Conservation (phyloP, 345 rosid species). For the Bruguiera parviflora region DNA sequence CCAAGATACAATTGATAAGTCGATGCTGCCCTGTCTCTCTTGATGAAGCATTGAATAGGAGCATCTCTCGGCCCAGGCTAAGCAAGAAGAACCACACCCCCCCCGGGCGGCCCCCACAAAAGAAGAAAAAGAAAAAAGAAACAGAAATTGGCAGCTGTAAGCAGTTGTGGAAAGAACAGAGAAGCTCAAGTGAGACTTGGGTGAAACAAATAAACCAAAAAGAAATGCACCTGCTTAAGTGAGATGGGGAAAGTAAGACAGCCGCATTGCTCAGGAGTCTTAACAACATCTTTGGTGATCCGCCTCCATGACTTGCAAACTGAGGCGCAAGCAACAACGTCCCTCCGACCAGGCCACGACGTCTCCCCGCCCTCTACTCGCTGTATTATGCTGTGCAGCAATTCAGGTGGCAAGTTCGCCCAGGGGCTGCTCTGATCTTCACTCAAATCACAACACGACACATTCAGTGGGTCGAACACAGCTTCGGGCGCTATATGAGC, state of each 20-base stretch:
- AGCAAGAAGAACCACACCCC: neutral
- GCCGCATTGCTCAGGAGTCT: constrained; percentile 65
- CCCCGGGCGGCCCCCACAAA: too few relatives aligned
- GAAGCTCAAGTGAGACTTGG: too few relatives aligned
- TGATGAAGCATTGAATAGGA: constrained; percentile 83
- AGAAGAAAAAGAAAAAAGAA: neutral
- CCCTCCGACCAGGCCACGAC: constrained; percentile 77
- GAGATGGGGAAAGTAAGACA: constrained; percentile 80
- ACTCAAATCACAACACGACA: constrained; percentile 16
- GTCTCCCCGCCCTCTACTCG: constrained; percentile 52
- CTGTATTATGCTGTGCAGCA: constrained; percentile 63
- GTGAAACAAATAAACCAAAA: neutral
- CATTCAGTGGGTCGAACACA: constrained; percentile 3
- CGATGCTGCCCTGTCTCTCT: constrained; percentile 68
- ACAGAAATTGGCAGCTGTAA: neutral
- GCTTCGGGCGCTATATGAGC: constrained; percentile 71
- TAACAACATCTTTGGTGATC: constrained; percentile 56
- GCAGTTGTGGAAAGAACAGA: neutral
- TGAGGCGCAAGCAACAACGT: constrained; percentile 78
- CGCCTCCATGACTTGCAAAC: constrained; percentile 88
- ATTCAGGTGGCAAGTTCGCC: constrained; percentile 87
- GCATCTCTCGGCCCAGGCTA: constrained; percentile 87
- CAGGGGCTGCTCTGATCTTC: constrained; percentile 45
- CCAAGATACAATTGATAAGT: constrained; percentile 71
- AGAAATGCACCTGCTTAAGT: constrained; percentile 61